These are phyloP conservation scores for Plasmodium yoelii DNA, from an alignment of 169 alveolate genomes.

Conservation along the genomic window DNA sequence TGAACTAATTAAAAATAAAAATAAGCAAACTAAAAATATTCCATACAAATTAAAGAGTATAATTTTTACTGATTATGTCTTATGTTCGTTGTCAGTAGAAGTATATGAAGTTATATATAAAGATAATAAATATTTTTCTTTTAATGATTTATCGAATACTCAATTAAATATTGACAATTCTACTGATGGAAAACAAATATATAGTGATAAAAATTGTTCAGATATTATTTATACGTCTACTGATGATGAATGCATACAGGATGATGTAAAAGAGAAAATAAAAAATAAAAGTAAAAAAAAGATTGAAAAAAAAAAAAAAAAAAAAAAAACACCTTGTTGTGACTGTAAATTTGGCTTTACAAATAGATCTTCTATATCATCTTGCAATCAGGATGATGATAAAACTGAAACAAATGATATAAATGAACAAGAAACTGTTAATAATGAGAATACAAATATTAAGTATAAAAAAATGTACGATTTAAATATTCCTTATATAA, in stretches of 20 bases:
- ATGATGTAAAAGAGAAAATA: neutral
- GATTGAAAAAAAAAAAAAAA: too few species aligned
- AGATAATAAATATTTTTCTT: slow-evolving; percentile 31
- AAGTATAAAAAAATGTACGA: neutral
- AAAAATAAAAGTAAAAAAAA: too few species aligned
- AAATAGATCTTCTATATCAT: too few species aligned
- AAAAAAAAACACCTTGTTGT: too few species aligned
- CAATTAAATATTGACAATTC: too few species aligned
- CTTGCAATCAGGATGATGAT: neutral
- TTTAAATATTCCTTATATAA: too few species aligned
- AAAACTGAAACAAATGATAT: neutral
- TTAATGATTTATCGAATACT: neutral
- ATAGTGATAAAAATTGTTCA: too few species aligned
- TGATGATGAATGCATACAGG: slow-evolving; percentile 2
- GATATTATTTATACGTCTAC: neutral
- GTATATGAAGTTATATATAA: slow-evolving; percentile 74
- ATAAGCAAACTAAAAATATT: slow-evolving; percentile 54
- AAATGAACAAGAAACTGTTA: neutral
- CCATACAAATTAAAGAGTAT: slow-evolving; percentile 68
- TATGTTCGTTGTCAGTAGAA: slow-evolving; percentile 63
- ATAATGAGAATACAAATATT: neutral
- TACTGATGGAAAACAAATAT: too few species aligned
- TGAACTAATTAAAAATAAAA: slow-evolving; percentile 74
- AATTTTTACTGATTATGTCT: slow-evolving; percentile 58
- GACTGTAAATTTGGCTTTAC: too few species aligned